Evolutionary conservation across 2,329 filamentous ascomycete species (phyloP), one percentile per base, ranked within the genome.

Genomic region (Trichophyton benhamiae): DNA sequence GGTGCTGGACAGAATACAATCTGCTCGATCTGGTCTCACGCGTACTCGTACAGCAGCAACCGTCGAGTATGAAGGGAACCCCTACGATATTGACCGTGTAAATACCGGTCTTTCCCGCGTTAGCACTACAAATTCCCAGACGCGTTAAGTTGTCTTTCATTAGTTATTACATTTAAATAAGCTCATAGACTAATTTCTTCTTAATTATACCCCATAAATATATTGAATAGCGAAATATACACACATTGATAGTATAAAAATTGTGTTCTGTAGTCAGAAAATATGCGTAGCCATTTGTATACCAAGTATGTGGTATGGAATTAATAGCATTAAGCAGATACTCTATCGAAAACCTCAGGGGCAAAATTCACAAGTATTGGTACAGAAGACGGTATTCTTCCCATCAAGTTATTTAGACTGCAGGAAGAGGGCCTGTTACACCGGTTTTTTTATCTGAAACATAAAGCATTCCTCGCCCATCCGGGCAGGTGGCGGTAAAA

Each of bases 31-130:
- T 6, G 30, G 44, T 27, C 46, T 52, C 11, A 46, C 57, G 22
- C 57, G 57, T 30, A 48, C 42, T n/a, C 59, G 33, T 11, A 53
- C 48, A n/a, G 30, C n/a, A 8, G 36, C 44, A 30, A 27, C 55
- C 6, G 59, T 65, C 41, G 64, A 71, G n/a, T 78, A 78, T 53
- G 75, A 77, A 15, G 74, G 70, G 8, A 77, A 76, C 58, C 75
- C 76, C 2, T 78, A 73, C 63, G 74, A 75, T 62, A 71, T 77
- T 62, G 76, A 78, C 60, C 71, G 75, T 20, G 75, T 77, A 49
- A 71, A 78, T 64, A 77, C 75, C 2, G 20, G 38, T 13, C 59
- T 44, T 41, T 63, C 62, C 2, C 20, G 20, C 15, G 36, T 49
- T 15, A 63, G 62, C 57, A 36, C 53, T 4, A 63, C 49, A 53